Evolutionary conservation across 2,329 filamentous ascomycete genomes (phyloP), one percentile per base, ranked within the genome.

Genomic region (Pleoardoris graminearum): DNA sequence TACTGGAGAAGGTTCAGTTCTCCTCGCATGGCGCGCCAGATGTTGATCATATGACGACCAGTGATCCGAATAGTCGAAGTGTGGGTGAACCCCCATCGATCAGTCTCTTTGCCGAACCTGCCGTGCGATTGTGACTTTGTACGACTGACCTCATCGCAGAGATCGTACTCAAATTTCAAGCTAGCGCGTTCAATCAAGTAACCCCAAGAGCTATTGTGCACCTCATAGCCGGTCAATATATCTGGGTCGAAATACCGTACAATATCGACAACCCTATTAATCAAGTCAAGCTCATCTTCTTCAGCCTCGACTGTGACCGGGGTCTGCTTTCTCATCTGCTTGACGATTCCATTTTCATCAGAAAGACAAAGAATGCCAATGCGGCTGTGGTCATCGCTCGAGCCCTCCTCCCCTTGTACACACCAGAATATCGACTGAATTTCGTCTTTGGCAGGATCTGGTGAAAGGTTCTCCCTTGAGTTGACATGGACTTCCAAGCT

Each of bases 11-110:
- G 77, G 61, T 92, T 95, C 23, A 99, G 76, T 73, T 97, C 93
- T n/a, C 87, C 85, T 52, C 91, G 84, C 92, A 99, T 97, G 0
- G 92, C 91, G 63, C 93, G 84, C 91, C 94, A 97, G 39, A 97
- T 89, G 62, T 97, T 97, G 76, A 99, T 92, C 81, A 96, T 91
- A 69, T 97, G 93, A 55, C 94, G 83, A 4, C 94, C 94, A 0
- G 92, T 97, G n/a, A 99, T 84, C 51, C 86, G 86, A 60, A 97
- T 91, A 2, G 90, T 93, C 2, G 91, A 96, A 0, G 92, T 95
- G 48, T 92, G 91, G 57, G 91, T 94, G 77, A 96, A 96, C 0
- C 92, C 93, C 93, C 93, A 97, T 59, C 85, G 83, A 70, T 97
- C 92, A 44, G 85, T 85, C 21, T 96, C 90, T 71, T 90, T 96